Percentiles rank a stretch among this genome's conserved stretches.
Conservation (phyloP, 805 yeast genomes). For the Teunomyces tritomae region DNA sequence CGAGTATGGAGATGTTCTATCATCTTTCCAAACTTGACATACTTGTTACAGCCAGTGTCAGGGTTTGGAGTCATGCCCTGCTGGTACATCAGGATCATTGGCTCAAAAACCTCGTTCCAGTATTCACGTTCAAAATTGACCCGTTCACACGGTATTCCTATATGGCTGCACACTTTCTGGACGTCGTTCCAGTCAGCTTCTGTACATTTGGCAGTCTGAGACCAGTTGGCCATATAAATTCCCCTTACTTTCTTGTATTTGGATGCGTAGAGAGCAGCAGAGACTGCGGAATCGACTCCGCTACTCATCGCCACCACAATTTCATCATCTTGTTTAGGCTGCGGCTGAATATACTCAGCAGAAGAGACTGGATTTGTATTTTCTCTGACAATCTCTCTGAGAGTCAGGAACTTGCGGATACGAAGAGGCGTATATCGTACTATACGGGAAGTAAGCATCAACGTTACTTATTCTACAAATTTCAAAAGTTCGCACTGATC, state of each 20-base stretch:
- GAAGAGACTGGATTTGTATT: not conserved
- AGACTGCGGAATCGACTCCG: conserved; percentile 93
- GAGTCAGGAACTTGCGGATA: not conserved
- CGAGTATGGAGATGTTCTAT: conserved; percentile 46
- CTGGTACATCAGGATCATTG: conserved; percentile 76
- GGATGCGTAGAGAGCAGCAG: conserved; percentile 67
- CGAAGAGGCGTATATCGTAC: not conserved
- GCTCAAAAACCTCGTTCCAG: conserved; percentile 89
- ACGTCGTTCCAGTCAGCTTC: conserved; percentile 92
- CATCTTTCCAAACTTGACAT: conserved; percentile 84
- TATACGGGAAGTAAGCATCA: not conserved
- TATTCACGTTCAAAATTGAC: conserved; percentile 87
- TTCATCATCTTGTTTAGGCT: conserved; percentile 53
- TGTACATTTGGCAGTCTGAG: conserved; percentile 62
- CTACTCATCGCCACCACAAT: conserved; percentile 91
- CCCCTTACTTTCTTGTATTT: conserved; percentile 65
- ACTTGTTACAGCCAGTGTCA: conserved; percentile 81
- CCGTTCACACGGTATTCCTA: conserved; percentile 68
- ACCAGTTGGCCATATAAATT: conserved; percentile 94
- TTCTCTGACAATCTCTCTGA: conserved; percentile 5
- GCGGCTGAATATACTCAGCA: conserved; percentile 31
- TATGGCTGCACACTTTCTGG: conserved; percentile 53
- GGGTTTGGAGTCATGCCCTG: conserved; percentile 91
- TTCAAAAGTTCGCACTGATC: not conserved
- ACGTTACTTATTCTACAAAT: too few species aligned